Conservation (phyloP, 345 rosid genomes). For the Anastatica hierochuntica region DNA sequence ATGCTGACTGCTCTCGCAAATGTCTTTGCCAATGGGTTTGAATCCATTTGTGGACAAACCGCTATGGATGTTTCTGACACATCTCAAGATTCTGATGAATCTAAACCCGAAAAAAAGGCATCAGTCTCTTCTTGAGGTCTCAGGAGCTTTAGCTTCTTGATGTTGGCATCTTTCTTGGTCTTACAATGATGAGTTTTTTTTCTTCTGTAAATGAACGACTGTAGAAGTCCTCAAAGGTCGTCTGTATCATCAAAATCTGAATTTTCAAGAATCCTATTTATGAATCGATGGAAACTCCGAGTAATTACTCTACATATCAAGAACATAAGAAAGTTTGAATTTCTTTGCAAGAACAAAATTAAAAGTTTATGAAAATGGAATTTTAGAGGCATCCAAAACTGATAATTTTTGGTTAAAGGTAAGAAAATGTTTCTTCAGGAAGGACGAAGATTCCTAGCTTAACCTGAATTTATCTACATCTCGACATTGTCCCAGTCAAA, state of each 20-base stretch:
- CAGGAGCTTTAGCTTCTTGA: no score
- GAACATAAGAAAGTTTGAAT: constrained; percentile 2
- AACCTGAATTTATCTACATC: constrained; percentile 24
- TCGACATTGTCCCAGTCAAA: constrained; percentile 53
- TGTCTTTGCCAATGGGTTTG: constrained; percentile 47
- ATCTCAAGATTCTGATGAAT: constrained; percentile 19
- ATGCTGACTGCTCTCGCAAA: constrained; percentile 50
- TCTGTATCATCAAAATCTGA: background rate
- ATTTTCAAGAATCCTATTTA: constrained; percentile 1
- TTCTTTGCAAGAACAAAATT: constrained; percentile 4
- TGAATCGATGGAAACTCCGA: background rate
- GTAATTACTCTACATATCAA: background rate
- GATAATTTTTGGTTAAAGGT: constrained; percentile 8
- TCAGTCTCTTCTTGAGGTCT: background rate
- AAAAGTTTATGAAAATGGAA: constrained; percentile 3
- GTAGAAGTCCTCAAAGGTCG: background rate
- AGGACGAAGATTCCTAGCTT: constrained; percentile 8
- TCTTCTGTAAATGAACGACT: background rate
- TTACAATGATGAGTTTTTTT: no score
- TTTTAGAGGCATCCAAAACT: background rate
- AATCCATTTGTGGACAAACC: constrained; percentile 34
- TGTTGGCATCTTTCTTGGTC: no score
- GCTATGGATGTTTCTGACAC: constrained; percentile 23
- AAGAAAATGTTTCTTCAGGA: constrained; percentile 1
- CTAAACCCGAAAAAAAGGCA: background rate